Evolutionary conservation across 306 rosid species (phyloP).

Genomic region (Sicyos baderoa): DNA sequence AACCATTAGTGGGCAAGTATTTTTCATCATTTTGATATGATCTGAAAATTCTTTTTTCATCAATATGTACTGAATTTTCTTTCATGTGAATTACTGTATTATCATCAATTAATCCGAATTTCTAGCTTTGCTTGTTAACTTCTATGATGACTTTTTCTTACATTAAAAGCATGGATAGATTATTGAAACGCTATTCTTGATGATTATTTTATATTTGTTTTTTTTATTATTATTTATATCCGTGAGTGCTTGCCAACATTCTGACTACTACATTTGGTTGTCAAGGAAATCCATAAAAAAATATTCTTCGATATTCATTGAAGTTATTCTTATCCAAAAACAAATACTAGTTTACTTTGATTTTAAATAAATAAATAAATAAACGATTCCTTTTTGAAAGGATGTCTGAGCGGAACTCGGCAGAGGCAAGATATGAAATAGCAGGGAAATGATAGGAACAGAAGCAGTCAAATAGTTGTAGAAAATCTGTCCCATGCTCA

Average conservation of each 20-base stretch:
- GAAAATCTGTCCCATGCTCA: not conserved
- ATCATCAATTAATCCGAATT: not conserved
- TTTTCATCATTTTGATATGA: not conserved
- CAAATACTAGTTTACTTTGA: too few relatives aligned
- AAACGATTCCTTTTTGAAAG: too few relatives aligned
- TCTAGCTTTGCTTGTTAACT: not conserved
- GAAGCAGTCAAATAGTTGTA: not conserved
- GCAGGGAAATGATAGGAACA: not conserved
- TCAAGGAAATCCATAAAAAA: too few relatives aligned
- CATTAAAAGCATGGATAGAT: not conserved
- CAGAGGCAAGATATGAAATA: too few relatives aligned
- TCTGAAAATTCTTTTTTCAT: conserved; percentile 14
- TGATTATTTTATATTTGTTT: not conserved
- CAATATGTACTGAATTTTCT: conserved; percentile 11
- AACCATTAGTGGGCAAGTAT: not conserved
- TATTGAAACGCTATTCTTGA: not conserved
- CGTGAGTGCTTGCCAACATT: too few relatives aligned
- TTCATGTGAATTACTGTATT: conserved; percentile 12
- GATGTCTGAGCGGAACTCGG: too few relatives aligned
- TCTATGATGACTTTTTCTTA: not conserved
- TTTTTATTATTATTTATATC: not conserved
- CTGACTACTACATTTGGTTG: too few relatives aligned
- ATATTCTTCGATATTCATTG: too few relatives aligned
- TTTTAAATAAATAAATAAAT: too few relatives aligned
- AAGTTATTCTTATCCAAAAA: too few relatives aligned